Conservation (phyloP, 164 flowering plant genomes). For the Echeveria elegans region DNA sequence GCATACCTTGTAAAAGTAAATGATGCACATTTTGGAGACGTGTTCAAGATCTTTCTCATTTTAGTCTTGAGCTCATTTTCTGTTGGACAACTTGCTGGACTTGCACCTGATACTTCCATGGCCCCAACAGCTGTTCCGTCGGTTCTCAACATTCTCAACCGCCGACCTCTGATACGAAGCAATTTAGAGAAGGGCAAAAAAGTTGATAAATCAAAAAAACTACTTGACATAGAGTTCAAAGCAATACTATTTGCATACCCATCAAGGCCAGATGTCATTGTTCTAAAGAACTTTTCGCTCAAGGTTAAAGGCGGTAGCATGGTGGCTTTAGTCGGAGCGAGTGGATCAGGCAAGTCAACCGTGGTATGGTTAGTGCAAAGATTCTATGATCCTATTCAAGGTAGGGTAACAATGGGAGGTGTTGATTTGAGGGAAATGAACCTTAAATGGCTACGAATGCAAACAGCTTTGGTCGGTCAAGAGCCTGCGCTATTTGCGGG, state of each 20-base stretch:
- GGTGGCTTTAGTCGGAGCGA: slow-evolving; percentile 68
- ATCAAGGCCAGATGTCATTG: slow-evolving; percentile 44
- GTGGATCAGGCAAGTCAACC: slow-evolving; percentile 77
- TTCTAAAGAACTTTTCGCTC: slow-evolving; percentile 43
- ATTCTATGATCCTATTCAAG: slow-evolving; percentile 64
- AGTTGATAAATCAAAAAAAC: slow-evolving; percentile 28
- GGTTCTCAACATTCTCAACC: slow-evolving; percentile 34
- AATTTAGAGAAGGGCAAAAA: slow-evolving; percentile 29
- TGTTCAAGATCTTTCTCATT: slow-evolving; percentile 60
- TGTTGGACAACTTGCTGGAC: slow-evolving; percentile 73
- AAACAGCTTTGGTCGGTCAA: slow-evolving; percentile 67
- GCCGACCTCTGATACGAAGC: slow-evolving; percentile 37
- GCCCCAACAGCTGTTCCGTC: slow-evolving; percentile 49
- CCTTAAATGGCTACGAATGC: slow-evolving; percentile 59
- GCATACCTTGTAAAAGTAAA: slow-evolving; percentile 38
- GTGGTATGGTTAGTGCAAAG: slow-evolving; percentile 63
- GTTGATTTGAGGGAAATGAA: slow-evolving; percentile 52
- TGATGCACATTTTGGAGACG: slow-evolving; percentile 34
- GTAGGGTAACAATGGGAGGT: slow-evolving; percentile 46
- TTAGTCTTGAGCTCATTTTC: slow-evolving; percentile 72
- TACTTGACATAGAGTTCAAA: slow-evolving; percentile 46
- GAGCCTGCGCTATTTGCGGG: slow-evolving; percentile 74
- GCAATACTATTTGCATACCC: slow-evolving; percentile 65
- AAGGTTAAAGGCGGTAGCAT: slow-evolving; percentile 51
- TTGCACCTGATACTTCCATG: slow-evolving; percentile 69